Conservation (phyloP, 768 basidiomycete species). For the Cubamyces lactineus region DNA sequence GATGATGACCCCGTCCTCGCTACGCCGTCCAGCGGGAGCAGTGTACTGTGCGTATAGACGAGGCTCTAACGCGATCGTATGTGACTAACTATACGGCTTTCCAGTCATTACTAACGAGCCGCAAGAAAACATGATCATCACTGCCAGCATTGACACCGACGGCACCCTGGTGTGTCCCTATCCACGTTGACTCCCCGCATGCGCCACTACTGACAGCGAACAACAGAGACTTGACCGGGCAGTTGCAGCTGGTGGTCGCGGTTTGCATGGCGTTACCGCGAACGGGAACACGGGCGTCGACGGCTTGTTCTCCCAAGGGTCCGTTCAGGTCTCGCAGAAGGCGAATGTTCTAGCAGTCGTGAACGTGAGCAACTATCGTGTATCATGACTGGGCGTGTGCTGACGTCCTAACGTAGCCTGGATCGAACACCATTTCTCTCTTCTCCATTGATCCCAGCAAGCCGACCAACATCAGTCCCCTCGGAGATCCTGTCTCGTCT, state of each 20-base stretch:
- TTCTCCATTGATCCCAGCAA: conserved; percentile 46
- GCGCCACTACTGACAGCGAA: neutral
- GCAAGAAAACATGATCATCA: conserved; percentile 47
- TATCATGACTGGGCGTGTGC: neutral
- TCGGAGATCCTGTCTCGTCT: conserved; percentile 47
- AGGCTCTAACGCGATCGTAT: neutral
- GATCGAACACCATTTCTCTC: conserved; percentile 48
- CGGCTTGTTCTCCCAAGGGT: conserved; percentile 28
- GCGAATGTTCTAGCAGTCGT: conserved; percentile 29
- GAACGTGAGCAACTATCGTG: conserved; percentile 23
- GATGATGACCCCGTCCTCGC: conserved; percentile 8
- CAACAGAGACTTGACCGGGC: conserved; percentile 25
- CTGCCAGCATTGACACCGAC: conserved; percentile 44
- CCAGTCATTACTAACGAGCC: conserved; percentile 56
- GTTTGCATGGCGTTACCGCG: conserved; percentile 28
- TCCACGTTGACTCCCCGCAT: neutral
- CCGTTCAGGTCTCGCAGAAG: conserved; percentile 28
- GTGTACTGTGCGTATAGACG: conserved; percentile 29
- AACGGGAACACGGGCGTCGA: conserved; percentile 25
- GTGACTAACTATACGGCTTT: neutral
- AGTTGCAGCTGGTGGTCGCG: conserved; percentile 24
- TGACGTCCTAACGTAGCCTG: conserved; percentile 37
- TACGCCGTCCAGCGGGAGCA: conserved; percentile 22
- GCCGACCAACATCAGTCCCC: conserved; percentile 44
- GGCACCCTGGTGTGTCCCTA: conserved; percentile 43